These are phyloP conservation scores for Symmetrospora coprosmae DNA, from an alignment of 768 basidiomycete species.

Conservation along the genomic window DNA sequence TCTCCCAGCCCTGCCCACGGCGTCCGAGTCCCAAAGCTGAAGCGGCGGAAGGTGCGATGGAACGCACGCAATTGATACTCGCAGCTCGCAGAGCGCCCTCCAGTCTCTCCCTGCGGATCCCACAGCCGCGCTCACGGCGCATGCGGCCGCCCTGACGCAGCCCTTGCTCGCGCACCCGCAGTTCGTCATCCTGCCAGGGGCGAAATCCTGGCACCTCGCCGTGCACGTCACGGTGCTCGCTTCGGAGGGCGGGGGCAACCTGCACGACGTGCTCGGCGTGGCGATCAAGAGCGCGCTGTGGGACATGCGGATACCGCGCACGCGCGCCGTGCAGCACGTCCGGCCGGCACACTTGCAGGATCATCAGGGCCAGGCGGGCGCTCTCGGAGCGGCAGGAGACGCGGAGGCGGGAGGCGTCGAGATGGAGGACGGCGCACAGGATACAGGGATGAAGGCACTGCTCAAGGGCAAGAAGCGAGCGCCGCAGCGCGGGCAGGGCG, in stretches of 20 bases:
- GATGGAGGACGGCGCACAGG: not conserved
- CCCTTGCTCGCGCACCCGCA: constrained; percentile 5
- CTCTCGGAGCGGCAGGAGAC: not conserved
- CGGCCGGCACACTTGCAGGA: not conserved
- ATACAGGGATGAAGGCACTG: constrained; percentile 11
- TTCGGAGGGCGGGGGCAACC: constrained; percentile 16
- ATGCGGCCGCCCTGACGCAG: constrained; percentile 6
- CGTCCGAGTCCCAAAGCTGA: too few species aligned
- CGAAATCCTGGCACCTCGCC: constrained; percentile 14
- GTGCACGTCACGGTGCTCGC: constrained; percentile 15
- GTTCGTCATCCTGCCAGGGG: constrained; percentile 13
- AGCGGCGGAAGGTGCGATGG: too few species aligned
- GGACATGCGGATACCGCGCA: constrained; percentile 21
- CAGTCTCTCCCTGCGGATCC: constrained; percentile 16
- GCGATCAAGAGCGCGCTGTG: constrained; percentile 10
- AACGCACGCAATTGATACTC: too few species aligned
- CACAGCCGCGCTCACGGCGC: not conserved
- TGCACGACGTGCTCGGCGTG: constrained; percentile 14
- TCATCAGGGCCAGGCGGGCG: not conserved
- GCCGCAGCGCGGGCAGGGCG: not conserved
- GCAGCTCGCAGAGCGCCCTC: constrained; percentile 10
- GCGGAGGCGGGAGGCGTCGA: constrained; percentile 5
- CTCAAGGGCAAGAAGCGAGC: constrained; percentile 8
- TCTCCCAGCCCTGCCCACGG: not conserved
- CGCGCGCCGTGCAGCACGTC: constrained; percentile 1